phyloP scores from a whole-genome alignment of 768 basidiomycete genomes.

The Mycena kentingensis region DNA sequence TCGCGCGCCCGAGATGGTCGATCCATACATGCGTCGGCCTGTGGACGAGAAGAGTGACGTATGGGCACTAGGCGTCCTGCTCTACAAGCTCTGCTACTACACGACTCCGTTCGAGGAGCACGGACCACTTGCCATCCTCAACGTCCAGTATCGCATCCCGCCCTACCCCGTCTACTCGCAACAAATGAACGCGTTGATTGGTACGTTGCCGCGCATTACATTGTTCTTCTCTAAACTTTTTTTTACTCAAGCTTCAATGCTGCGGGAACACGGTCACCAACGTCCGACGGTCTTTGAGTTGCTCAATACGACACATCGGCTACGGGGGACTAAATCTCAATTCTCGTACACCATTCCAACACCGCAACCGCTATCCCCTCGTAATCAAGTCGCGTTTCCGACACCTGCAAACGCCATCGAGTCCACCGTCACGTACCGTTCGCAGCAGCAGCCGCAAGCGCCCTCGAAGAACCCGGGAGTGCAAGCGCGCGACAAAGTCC shows the following conservation, averaged over 20 bases:
- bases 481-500: slow-evolving; percentile 73
- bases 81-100: slow-evolving; percentile 99
- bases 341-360: slow-evolving; percentile 66
- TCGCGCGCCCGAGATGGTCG: slow-evolving; percentile 98
- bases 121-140: slow-evolving; percentile 92
- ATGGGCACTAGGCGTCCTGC: slow-evolving; percentile 94
- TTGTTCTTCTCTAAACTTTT: slow-evolving; percentile 15
- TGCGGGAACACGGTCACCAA: slow-evolving; percentile 85
- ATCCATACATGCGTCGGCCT: slow-evolving; percentile 78
- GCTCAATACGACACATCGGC: slow-evolving; percentile 76
- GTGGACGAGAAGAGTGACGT: slow-evolving; percentile 95
- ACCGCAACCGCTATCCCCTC: slow-evolving; percentile 49
- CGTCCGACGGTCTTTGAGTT: slow-evolving; percentile 89
- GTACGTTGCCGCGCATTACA: slow-evolving; percentile 43
- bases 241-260: slow-evolving; percentile 72
- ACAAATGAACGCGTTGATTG: slow-evolving; percentile 80
- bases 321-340: slow-evolving; percentile 84
- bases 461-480: slow-evolving; percentile 44
- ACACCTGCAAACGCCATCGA: slow-evolving; percentile 32
- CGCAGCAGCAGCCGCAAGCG: slow-evolving; percentile 23
- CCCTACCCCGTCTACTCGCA: slow-evolving; percentile 85
- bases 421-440: slow-evolving; percentile 30
- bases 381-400: slow-evolving; percentile 31
- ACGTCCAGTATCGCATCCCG: slow-evolving; percentile 92
- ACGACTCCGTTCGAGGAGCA: slow-evolving; percentile 99